Percentiles rank a stretch among this genome's conserved stretches.
Conservation (phyloP, 345 rosid species). For the Hibiscus mutabilis region DNA sequence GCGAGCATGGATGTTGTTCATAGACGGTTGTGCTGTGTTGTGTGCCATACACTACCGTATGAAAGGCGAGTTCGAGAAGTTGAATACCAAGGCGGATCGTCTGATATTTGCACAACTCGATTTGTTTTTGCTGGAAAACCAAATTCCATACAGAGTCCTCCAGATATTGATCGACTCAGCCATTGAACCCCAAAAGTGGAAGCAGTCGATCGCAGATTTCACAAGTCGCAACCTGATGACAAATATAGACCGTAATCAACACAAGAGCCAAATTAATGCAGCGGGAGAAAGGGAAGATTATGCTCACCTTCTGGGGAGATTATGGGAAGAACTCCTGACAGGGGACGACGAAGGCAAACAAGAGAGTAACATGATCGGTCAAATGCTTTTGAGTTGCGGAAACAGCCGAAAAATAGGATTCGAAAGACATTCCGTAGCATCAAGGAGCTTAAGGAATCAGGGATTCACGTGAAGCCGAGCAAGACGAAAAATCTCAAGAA, state of each 20-base stretch:
- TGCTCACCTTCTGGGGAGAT: slow-evolving; percentile 18
- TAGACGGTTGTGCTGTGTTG: slow-evolving; percentile 6
- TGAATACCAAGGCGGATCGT: background rate
- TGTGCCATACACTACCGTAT: background rate
- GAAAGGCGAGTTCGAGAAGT: background rate
- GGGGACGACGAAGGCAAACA: background rate
- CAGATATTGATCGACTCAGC: background rate
- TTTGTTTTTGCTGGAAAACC: slow-evolving; percentile 23
- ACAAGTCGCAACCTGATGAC: background rate
- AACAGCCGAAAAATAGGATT: background rate
- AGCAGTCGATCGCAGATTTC: background rate
- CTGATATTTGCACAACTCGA: slow-evolving; percentile 5
- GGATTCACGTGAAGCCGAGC: background rate
- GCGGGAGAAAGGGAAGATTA: background rate
- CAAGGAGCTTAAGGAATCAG: background rate
- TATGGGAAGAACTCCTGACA: background rate
- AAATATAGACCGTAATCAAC: background rate
- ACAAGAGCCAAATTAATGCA: background rate
- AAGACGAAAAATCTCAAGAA: background rate
- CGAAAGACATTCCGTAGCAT: background rate
- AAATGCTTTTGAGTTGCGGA: background rate
- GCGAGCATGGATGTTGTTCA: slow-evolving; percentile 5
- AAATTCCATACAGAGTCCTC: slow-evolving; percentile 20
- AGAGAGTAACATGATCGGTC: background rate
- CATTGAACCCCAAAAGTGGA: background rate